Evolutionary conservation across 2,329 filamentous ascomycete genomes (phyloP), one percentile per base, ranked within the genome.

Genomic region (Exserohilum turcica): DNA sequence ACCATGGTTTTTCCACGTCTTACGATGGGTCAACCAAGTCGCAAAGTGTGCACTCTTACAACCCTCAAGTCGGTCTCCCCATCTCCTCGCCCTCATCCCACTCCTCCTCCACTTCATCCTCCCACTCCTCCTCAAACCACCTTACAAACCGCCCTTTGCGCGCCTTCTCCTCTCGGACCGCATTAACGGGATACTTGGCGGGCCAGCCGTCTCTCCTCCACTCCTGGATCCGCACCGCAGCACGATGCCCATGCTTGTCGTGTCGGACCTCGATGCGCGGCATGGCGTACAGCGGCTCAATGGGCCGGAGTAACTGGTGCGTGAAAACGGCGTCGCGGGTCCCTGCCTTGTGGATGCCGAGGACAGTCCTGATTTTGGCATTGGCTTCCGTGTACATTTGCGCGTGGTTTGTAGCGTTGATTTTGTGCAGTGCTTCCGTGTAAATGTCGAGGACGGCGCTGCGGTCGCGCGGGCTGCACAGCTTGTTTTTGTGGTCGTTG

Each of bases 191-290:
- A 7, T 28, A 40, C 13, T 2, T 13, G 9, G 9, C 2, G 15
- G 63, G 63, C 61, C 63, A 66, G 1, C 60, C 58, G 2, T 62
- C 58, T 4, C 43, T 40, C 40, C 60, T 56, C 61, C 63, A 65
- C 12, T 52, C 54, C n/a, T 42, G 43, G n/a, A 66, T 27, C 6
- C 61, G 29, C 21, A 18, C 46, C 1, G 54, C 50, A 2, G 56
- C 50, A 5, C 40, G 45, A 16, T 54, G 40, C 1, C 45, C 40
- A 7, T 47, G 27, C 2, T 36, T 10, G 21, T 52, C 51, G 0
- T 52, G 38, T 2, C 36, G 42, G 12, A 33, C 50, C 4, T 60
- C 46, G 8, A 64, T 57, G 0, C 62, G 32, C 0, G 62, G 64
- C 5, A 56, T 38, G 2, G 64, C 62, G 15, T 60, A 66, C 19